Evolutionary conservation across 78 protist genomes (phyloP).

Genomic region (Cavenderia fasciculata): DNA sequence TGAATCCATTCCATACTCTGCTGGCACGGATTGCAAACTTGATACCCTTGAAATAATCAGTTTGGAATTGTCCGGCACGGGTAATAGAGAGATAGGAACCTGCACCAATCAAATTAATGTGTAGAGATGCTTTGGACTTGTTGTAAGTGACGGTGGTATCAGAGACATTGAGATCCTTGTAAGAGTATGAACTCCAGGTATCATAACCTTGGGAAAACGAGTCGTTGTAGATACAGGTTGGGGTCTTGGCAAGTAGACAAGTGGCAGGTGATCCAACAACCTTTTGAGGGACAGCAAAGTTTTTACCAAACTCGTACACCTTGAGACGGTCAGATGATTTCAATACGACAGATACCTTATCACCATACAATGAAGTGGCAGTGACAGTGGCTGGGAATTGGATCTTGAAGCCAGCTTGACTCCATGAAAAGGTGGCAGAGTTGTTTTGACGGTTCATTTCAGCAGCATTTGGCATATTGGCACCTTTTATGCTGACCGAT

Average conservation of each 20-base stretch:
- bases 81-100: slow-evolving; percentile 17
- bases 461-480: neutral
- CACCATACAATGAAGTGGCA: slow-evolving; percentile 26
- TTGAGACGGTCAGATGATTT: neutral
- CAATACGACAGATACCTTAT: neutral
- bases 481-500: slow-evolving; percentile 16
- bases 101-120: neutral
- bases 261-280: slow-evolving; percentile 3
- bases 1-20: slow-evolving; percentile 2
- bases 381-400: slow-evolving; percentile 40
- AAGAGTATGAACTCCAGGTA: slow-evolving; percentile 18
- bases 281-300: slow-evolving; percentile 14
- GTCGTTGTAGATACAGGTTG: slow-evolving; percentile 21
- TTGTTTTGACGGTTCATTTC: slow-evolving; percentile 34
- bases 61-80: slow-evolving; percentile 29
- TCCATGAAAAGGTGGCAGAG: slow-evolving; percentile 30
- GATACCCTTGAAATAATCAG: slow-evolving; percentile 34
- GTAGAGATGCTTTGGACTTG: neutral
- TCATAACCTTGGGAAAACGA: slow-evolving; percentile 46
- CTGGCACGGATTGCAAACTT: slow-evolving; percentile 18
- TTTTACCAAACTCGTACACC: neutral
- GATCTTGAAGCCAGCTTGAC: slow-evolving; percentile 4
- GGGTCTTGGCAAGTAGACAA: slow-evolving; percentile 19
- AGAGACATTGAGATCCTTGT: neutral
- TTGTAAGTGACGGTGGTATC: neutral